These are phyloP conservation scores for Penicillium chermesinum DNA, from an alignment of 495 filamentous ascomycete genomes.

Conservation along the genomic window DNA sequence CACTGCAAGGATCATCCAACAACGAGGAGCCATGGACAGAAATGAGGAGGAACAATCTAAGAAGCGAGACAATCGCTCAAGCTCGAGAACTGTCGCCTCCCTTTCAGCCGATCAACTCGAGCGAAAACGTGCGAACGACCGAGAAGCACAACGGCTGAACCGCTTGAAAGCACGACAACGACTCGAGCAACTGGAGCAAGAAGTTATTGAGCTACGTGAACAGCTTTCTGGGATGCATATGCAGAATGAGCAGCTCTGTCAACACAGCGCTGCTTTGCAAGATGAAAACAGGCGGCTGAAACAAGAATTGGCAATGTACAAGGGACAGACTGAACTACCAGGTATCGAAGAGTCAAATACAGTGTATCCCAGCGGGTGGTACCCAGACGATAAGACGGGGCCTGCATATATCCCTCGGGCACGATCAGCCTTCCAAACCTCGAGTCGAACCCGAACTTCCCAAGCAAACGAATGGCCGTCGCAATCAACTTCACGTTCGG, in stretches of 20 bases:
- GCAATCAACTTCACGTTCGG: conserved; percentile 15
- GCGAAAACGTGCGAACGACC: conserved; percentile 58
- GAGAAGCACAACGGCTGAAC: conserved; percentile 60
- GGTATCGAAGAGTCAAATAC: conserved; percentile 8
- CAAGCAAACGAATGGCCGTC: conserved; percentile 21
- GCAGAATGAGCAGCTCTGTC: conserved; percentile 44
- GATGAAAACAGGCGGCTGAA: conserved; percentile 44
- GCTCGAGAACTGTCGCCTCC: conserved; percentile 54
- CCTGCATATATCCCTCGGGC: conserved; percentile 5
- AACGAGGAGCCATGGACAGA: conserved; percentile 14
- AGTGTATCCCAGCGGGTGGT: conserved; percentile 10
- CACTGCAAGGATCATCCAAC: conserved; percentile 1
- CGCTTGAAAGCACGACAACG: conserved; percentile 55
- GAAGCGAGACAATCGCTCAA: conserved; percentile 49
- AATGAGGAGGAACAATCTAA: conserved; percentile 15
- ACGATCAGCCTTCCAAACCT: conserved; percentile 7
- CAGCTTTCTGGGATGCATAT: conserved; percentile 47
- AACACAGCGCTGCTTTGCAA: conserved; percentile 51
- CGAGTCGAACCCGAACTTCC: conserved; percentile 9
- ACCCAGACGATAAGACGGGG: conserved; percentile 5
- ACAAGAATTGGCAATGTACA: conserved; percentile 31
- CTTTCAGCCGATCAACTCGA: conserved; percentile 57
- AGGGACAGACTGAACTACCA: conserved; percentile 7
- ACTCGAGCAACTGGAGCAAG: conserved; percentile 51
- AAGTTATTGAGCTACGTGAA: conserved; percentile 43